Conservation (phyloP, 805 yeast species). For the Nakazawaea molendinolei region DNA sequence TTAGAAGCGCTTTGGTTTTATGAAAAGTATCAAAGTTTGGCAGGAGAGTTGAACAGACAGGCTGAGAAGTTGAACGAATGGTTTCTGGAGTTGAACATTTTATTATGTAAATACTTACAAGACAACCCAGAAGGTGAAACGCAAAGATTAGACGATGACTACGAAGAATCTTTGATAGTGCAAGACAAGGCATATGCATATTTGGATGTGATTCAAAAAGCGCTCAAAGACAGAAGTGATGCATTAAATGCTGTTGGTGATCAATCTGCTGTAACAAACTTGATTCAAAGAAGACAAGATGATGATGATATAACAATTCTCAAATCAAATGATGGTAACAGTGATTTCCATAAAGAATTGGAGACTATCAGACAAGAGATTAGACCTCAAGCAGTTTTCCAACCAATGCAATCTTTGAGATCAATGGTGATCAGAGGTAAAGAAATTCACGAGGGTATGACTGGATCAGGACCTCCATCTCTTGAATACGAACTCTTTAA, state of each 20-base stretch:
- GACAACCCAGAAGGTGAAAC: constrained; percentile 16
- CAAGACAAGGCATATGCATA: constrained; percentile 66
- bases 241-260: constrained; percentile 25
- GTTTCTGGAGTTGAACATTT: constrained; percentile 34
- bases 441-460: constrained; percentile 22
- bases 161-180: constrained; percentile 61
- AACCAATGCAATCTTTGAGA: constrained; percentile 26
- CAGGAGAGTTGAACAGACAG: constrained; percentile 42
- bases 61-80: constrained; percentile 44
- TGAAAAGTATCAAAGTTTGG: constrained; percentile 19
- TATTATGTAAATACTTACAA: constrained; percentile 42
- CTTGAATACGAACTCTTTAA: constrained; percentile 17
- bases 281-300: constrained; percentile 1
- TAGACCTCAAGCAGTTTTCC: constrained; percentile 27
- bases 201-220: constrained; percentile 45
- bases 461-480: constrained; percentile 12
- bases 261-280: constrained; percentile 8
- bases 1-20: constrained; percentile 18
- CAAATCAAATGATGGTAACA: constrained; percentile 14
- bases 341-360: constrained; percentile 23
- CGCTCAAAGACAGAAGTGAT: constrained; percentile 37
- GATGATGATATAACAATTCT: constrained; percentile 14
- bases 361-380: constrained; percentile 24
- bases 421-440: constrained; percentile 26
- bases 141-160: constrained; percentile 55